Conservation (phyloP, 1,284 basidiomycete genomes). For the Phaffia rhodozyma region DNA sequence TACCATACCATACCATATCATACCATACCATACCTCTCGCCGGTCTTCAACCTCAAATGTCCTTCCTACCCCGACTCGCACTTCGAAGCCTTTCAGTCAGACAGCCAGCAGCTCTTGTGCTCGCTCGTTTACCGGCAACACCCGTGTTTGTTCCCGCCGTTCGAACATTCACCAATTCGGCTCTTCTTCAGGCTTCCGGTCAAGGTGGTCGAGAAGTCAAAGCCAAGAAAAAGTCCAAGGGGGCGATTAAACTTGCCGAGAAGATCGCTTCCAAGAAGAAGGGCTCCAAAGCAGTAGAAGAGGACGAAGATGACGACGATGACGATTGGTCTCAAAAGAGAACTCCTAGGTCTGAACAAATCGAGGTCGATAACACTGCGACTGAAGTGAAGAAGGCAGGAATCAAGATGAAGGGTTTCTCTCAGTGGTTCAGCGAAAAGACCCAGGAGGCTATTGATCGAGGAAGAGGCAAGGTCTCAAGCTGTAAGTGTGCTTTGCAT, state of each 20-base stretch:
- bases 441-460: slow-evolving; percentile 3
- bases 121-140: not conserved
- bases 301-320: slow-evolving; percentile 13
- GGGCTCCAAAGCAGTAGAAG: not conserved
- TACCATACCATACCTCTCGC: no score
- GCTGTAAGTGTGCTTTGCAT: not conserved
- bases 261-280: slow-evolving; percentile 2
- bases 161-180: not conserved
- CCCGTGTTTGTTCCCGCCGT: not conserved
- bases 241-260: not conserved
- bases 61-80: no score
- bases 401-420: slow-evolving; percentile 11
- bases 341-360: not conserved
- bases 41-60: no score
- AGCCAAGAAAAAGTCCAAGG: slow-evolving; percentile 14
- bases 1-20: no score
- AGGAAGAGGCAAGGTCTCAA: slow-evolving; percentile 10
- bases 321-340: not conserved
- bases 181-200: slow-evolving; percentile 1
- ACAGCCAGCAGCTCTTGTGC: no score
- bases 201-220: slow-evolving; percentile 10
- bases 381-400: slow-evolving; percentile 2
- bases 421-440: slow-evolving; percentile 7
- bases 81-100: slow-evolving; percentile 36
- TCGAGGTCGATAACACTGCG: not conserved